phyloP scores from a whole-genome alignment of 2,329 filamentous ascomycete genomes.

The Plenodomus tracheiphilus region DNA sequence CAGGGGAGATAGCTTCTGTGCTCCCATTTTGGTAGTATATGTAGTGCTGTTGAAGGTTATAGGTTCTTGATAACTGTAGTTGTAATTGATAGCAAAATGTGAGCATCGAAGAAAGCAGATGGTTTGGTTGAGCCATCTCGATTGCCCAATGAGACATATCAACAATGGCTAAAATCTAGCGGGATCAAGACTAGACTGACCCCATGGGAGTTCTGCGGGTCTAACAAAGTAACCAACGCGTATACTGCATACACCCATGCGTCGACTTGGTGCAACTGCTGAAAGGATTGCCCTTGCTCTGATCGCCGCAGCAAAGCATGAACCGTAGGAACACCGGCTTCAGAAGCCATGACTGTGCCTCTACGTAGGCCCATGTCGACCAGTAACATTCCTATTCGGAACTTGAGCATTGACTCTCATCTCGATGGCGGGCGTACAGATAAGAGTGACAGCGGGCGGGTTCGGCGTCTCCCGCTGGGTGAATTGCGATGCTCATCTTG shows the following conservation, averaged over 20 bases:
- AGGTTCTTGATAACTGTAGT: not conserved
- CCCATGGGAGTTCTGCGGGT: not conserved
- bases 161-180: too few species aligned
- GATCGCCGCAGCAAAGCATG: not conserved
- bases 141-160: too few species aligned
- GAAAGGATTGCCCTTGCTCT: not conserved
- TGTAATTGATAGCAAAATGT: not conserved
- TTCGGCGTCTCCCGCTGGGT: not conserved
- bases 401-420: too few species aligned
- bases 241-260: not conserved
- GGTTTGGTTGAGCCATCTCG: too few species aligned
- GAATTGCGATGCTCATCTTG: not conserved
- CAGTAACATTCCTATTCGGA: too few species aligned
- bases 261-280: not conserved
- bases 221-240: not conserved
- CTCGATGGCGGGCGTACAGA: too few species aligned
- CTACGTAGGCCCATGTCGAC: too few species aligned
- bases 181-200: not conserved
- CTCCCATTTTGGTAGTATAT: conserved; percentile 1
- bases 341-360: too few species aligned
- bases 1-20: conserved; percentile 12
- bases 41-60: not conserved
- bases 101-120: too few species aligned
- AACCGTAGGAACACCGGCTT: too few species aligned
- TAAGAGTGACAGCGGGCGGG: not conserved